phyloP scores from a whole-genome alignment of 208 protist species.

The Wallacemonas sp. region DNA sequence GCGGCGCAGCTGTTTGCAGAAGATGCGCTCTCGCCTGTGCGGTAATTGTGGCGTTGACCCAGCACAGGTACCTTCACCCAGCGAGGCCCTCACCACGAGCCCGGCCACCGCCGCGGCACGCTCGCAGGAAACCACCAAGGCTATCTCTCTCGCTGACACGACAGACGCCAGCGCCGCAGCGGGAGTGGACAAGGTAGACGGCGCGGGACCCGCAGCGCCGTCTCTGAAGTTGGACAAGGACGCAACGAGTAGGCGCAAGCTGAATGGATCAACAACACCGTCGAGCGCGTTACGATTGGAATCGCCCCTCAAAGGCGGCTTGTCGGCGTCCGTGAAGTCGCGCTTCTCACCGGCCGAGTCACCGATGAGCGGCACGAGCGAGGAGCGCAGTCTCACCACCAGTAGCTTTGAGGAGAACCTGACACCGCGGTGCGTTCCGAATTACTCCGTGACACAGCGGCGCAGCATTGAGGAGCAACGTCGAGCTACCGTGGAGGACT shows the following conservation, averaged over 20 bases:
- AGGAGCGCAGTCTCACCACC: neutral
- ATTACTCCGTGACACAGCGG: slow-evolving; percentile 29
- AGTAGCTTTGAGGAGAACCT: slow-evolving; percentile 6
- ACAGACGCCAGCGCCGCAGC: no score
- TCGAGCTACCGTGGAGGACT: slow-evolving; percentile 32
- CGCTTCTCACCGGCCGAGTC: slow-evolving; percentile 11
- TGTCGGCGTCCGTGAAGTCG: slow-evolving; percentile 11
- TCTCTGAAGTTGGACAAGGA: no score
- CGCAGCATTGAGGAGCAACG: slow-evolving; percentile 39
- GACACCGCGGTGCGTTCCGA: slow-evolving; percentile 1
- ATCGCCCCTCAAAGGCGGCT: neutral
- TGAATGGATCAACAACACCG: no score
- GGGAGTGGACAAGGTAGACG: no score
- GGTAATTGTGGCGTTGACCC: neutral
- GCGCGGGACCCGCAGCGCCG: no score
- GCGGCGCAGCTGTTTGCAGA: slow-evolving; percentile 5
- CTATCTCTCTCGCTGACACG: no score
- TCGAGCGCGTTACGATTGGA: neutral
- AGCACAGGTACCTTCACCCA: neutral
- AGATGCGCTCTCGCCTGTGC: slow-evolving; percentile 4
- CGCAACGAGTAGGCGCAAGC: no score
- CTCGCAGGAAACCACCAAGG: neutral
- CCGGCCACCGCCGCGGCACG: neutral
- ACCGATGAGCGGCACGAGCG: neutral
- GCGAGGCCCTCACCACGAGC: neutral